A percentile compares a stretch with the other conserved stretches of the same genome.
phyloP scores from a whole-genome alignment of 1,139 yeast genomes.

The Candida mesenterica region DNA sequence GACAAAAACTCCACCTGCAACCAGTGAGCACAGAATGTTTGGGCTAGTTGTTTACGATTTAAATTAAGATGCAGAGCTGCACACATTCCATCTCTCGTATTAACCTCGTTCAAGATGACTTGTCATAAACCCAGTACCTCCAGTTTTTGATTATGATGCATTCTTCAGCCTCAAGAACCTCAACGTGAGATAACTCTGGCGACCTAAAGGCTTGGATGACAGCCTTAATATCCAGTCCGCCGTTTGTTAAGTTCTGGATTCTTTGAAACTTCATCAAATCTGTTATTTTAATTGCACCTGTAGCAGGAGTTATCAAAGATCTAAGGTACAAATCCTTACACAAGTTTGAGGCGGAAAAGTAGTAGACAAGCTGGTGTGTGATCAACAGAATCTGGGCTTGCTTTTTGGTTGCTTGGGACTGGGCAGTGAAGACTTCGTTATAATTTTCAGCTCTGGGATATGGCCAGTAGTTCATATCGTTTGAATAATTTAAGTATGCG shows the following conservation, averaged over 20 bases:
- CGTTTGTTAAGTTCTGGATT: slow-evolving; percentile 18
- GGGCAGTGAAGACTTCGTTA: no score
- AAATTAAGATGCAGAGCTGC: no score
- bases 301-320: slow-evolving; percentile 16
- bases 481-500: no score
- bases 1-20: slow-evolving; percentile 8
- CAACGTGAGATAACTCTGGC: slow-evolving; percentile 15
- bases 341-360: slow-evolving; percentile 27
- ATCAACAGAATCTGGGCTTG: slow-evolving; percentile 8
- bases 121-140: slow-evolving; percentile 17
- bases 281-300: slow-evolving; percentile 20
- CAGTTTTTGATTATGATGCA: slow-evolving; percentile 18
- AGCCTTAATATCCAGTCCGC: slow-evolving; percentile 18
- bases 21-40: no score
- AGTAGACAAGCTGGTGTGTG: slow-evolving; percentile 21
- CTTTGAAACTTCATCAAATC: slow-evolving; percentile 21
- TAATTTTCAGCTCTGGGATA: no score
- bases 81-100: no score
- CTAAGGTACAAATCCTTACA: slow-evolving; percentile 25
- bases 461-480: no score
- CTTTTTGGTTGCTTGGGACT: neutral
- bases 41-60: no score
- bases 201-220: slow-evolving; percentile 15
- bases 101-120: no score
- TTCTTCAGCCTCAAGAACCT: slow-evolving; percentile 15